These are phyloP conservation scores for Dryas integrifolia DNA, from an alignment of 331 rosid species.

Conservation along the genomic window DNA sequence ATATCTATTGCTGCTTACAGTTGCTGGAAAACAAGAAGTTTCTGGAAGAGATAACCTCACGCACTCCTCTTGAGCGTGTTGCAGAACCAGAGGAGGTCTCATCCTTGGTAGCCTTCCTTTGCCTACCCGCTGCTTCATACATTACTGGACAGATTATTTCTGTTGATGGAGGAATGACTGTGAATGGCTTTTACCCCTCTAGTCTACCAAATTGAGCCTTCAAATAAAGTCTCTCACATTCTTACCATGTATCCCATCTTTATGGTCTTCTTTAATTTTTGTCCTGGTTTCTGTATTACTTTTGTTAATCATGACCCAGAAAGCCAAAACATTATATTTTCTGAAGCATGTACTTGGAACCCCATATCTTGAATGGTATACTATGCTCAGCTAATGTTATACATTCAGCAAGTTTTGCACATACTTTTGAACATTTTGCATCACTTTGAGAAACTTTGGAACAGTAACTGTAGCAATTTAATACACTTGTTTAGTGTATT, in stretches of 20 bases:
- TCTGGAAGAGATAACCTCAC: constrained; percentile 26
- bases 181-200: constrained; percentile 33
- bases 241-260: not conserved
- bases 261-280: not conserved
- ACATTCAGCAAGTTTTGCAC: too few relatives aligned
- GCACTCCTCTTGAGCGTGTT: constrained; percentile 43
- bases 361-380: not conserved
- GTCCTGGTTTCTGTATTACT: not conserved
- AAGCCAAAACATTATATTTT: not conserved
- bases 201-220: constrained; percentile 5
- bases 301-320: not conserved
- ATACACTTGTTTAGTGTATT: too few relatives aligned
- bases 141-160: constrained; percentile 52
- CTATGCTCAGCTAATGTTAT: too few relatives aligned
- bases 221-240: not conserved
- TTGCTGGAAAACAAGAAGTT: constrained; percentile 38
- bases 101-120: constrained; percentile 51
- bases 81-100: constrained; percentile 52
- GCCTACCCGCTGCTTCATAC: constrained; percentile 63
- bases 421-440: too few relatives aligned
- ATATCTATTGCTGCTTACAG: constrained; percentile 26
- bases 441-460: too few relatives aligned
- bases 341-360: not conserved
- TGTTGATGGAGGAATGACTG: constrained; percentile 53
- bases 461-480: too few relatives aligned